A percentile compares a stretch with the other conserved stretches of the same genome.
Conservation (phyloP, 768 basidiomycete genomes). For the Collybia mongolica region DNA sequence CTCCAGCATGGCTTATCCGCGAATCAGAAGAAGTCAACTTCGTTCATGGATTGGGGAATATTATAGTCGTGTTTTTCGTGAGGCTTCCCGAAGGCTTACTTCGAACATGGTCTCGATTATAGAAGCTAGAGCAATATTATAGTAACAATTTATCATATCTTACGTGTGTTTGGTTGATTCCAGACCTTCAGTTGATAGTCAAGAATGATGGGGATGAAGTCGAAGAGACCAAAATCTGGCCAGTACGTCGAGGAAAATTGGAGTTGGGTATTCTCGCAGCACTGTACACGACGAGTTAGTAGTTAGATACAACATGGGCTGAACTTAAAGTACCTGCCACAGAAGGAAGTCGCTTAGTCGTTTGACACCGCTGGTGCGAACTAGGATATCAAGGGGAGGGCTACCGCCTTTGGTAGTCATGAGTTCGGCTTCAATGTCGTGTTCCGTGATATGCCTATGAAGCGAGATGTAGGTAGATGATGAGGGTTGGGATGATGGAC, state of each 20-base stretch:
- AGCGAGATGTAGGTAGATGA: neutral
- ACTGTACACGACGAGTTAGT: conserved; percentile 40
- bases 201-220: conserved; percentile 85
- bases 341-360: conserved; percentile 87
- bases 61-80: too few relatives aligned
- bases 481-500: neutral
- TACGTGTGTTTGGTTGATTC: conserved; percentile 21
- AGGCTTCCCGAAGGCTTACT: too few relatives aligned
- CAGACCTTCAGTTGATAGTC: conserved; percentile 83
- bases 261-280: conserved; percentile 79
- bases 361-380: conserved; percentile 90
- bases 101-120: too few relatives aligned
- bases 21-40: too few relatives aligned
- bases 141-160: too few relatives aligned
- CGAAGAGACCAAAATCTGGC: conserved; percentile 89
- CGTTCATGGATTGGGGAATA: too few relatives aligned
- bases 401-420: conserved; percentile 64
- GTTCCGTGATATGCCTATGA: conserved; percentile 51
- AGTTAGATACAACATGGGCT: neutral
- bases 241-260: conserved; percentile 86
- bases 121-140: too few relatives aligned
- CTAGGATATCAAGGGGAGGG: conserved; percentile 84
- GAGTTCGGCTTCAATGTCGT: conserved; percentile 64
- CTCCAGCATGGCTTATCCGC: too few relatives aligned
- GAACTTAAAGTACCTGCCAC: conserved; percentile 80